Base-by-base conservation (phyloP, 306 rosid species). In the Canavalia gladiata region DNA sequence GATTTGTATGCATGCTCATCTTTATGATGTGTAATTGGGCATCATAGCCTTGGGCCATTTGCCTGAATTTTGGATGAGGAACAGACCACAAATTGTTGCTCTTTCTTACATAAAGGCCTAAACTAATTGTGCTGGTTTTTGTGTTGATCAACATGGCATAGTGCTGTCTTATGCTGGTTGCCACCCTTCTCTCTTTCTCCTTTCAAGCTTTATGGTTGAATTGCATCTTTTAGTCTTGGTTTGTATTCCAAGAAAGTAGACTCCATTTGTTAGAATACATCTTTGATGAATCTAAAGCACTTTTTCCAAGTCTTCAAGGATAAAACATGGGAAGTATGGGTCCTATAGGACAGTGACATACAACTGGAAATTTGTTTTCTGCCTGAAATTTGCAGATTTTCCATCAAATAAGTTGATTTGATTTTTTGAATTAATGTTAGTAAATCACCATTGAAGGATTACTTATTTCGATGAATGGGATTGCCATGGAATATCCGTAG, bases 151-250 rank as follows among this genome's bases (percentile, higher is more conserved):
- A 55, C 33, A 29, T 29, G 41, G 42, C 31, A 25, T n/a, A 6
- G 18, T 77, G 42, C 65, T 65, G 46, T 33, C 30, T 68, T 78
- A 18, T 43, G 35, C 64, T 10, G 42, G 8, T 33, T 69, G 39
- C 70, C 42, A 18, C 35, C 52, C 10, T 31, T 72, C 7, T 49
- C 41, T 62, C 42, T 25, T 34, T 56, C 69, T 78, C 12, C 45
- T 31, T 31, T 68, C 57, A 42, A 42, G 46, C 64, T 51, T 42
- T 78, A 55, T 25, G 47, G 67, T 56, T 68, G 76, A 78, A 67
- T 55, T 68, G 47, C 60, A 49, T 49, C 11, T 63, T 55, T 42
- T 54, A n/a, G 49, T 3, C 57, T 28, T 68, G 39, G 55, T 65
- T 37, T 64, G 29, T 6, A 7, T 43, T 42, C 46, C 56, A 29